phyloP scores from a whole-genome alignment of 176 grass and related monocot species.

The Carex scoparia region DNA sequence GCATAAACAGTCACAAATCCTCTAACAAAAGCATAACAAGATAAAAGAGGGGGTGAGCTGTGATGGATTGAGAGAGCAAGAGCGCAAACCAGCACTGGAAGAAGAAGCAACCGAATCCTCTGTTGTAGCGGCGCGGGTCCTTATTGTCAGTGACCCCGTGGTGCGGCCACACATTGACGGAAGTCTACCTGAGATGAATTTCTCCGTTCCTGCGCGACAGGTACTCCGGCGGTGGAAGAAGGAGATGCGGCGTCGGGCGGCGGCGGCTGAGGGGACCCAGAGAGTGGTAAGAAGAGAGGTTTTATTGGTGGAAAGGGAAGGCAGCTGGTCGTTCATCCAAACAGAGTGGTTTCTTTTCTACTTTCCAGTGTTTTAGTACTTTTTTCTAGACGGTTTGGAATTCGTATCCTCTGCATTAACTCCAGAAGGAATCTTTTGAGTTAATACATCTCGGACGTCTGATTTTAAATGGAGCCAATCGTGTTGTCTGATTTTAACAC shows the following conservation, averaged over 20 bases:
- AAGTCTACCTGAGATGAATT: background rate
- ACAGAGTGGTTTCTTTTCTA: background rate
- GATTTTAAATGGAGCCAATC: too few species aligned
- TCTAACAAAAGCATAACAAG: background rate
- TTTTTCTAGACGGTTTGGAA: background rate
- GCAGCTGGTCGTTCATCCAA: background rate
- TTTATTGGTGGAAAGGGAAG: conserved; percentile 17
- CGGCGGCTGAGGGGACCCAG: conserved; percentile 4
- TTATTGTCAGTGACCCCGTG: background rate
- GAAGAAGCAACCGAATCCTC: conserved; percentile 8
- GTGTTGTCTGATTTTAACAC: too few species aligned
- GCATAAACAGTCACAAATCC: background rate
- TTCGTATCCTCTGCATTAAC: too few species aligned
- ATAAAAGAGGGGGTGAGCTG: background rate
- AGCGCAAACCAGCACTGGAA: conserved; percentile 4
- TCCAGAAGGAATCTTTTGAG: too few species aligned
- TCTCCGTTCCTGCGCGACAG: background rate
- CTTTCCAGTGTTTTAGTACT: background rate
- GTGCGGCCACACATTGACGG: background rate
- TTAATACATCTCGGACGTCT: too few species aligned
- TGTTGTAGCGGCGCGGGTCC: conserved; percentile 3
- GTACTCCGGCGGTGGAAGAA: background rate
- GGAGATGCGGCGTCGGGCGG: background rate
- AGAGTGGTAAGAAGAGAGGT: background rate
- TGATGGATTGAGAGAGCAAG: background rate